Evolutionary conservation across 352 stramenopile species (phyloP), one percentile per base, ranked within the genome.

Genomic region (Saprolegnia parasitica): DNA sequence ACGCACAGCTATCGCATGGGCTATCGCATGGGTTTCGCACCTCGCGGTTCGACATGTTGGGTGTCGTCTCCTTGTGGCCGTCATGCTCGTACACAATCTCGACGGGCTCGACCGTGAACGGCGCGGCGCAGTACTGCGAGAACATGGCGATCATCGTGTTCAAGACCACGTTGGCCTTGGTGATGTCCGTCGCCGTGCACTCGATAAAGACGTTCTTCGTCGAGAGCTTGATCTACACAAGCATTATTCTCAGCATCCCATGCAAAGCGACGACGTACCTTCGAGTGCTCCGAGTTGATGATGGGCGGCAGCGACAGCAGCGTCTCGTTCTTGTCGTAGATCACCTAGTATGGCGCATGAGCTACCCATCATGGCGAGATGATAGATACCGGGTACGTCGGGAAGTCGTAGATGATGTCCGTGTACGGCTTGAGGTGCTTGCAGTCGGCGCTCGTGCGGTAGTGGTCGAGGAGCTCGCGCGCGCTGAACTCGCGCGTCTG

Each of bases 201-300:
- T 99, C 98, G 67, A 99, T 99, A 72, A 99, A 98, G 29, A 99
- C 96, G 78, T 99, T 98, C 74, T 96, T 98, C 18, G 97, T 99
- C 49, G 93, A 64, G 24, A 98, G 76, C 68, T 90, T 96, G 80
- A 99, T 99, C 81, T 76, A 73, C 16, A 56, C 60, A 47, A 37
- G 58, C 23, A 37, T 61, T 35, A 37, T 61, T 35, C 55, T 6
- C 29, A 11, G 66, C 23, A 66, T 40, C 20, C 47, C 39, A 24
- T 9, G 18, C 46, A 49, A 35, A 18, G 15, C 11, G 24, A 26
- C 32, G 10, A 56, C 52, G 23, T n/a, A 72, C 63, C 84, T 97
- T 94, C 55, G 89, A 98, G 76, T 99, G 93, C 63, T 96, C 84
- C 58, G 97, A 93, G 79, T 99, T 99, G 81, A 99, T 99, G 75